Base-by-base conservation (phyloP, 257 asterid species). In the Knoxia roxburghii region DNA sequence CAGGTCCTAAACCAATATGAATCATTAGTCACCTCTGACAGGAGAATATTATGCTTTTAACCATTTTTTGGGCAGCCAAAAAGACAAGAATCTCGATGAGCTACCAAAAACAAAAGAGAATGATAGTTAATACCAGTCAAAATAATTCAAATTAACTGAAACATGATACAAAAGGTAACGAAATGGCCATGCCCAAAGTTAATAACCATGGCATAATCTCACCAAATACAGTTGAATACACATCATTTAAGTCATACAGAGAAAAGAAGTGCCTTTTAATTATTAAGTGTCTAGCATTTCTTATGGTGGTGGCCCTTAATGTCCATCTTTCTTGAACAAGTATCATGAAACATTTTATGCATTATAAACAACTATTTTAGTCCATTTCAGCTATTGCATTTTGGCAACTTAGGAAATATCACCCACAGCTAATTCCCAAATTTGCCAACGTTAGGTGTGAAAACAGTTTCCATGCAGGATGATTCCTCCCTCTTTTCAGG, bases 1-100 rank as follows among this genome's bases (percentile, higher is more conserved):
- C 52, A 45, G 61, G 59, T 61, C 64, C 73, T 68, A 68, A 23
- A 53, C 18, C 67, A 46, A 18, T 32, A 26, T 27, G 9, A 57
- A 53, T 30, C 3, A 20, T 30, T 29, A 2, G 21, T 48, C 30
- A 27, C 12, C 3, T 26, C 37, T 0, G 29, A 15, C 27, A 20
- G 29, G 11, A 64, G 24, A 33, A 17, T 33, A 14, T 46, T 17
- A 6, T 15, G 15, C 0, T 6, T 30, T 32, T 30, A 30, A 43
- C 10, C 12, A 45, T 7, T 63, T 7, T 11, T 7, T 2, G 4
- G 3, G 18, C 23, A 48, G 29, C 27, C 10, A 4, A n/a, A 30
- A 64, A 26, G 8, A 26, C 9, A 15, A 27, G 5, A n/a, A 55
- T 30, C 43, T 7, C 0, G 24, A 57, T 55, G 39, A 57, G 24